A percentile compares a stretch with the other conserved stretches of the same genome.
Evolutionary conservation across 2,329 filamentous ascomycete species (phyloP).

Genomic region (Colletotrichum eremochloae): DNA sequence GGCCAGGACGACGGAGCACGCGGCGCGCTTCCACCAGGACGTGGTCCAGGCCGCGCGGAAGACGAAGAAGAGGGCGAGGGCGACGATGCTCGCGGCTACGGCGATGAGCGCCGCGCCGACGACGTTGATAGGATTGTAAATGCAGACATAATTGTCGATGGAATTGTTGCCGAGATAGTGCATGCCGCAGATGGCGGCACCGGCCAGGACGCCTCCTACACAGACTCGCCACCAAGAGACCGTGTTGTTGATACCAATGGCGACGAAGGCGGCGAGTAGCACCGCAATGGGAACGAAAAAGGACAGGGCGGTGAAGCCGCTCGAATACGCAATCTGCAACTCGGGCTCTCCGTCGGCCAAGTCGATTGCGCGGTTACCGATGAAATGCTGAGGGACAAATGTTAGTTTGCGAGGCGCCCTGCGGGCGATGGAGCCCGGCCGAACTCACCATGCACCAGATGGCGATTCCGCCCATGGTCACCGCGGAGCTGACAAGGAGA

Average conservation of each 20-base stretch:
- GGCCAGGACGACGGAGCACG: conserved; percentile 77
- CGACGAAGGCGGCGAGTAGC: conserved; percentile 78
- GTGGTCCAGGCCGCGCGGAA: conserved; percentile 82
- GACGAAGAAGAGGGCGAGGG: conserved; percentile 82
- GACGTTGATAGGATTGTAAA: conserved; percentile 71
- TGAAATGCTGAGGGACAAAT: conserved; percentile 74
- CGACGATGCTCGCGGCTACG: conserved; percentile 76
- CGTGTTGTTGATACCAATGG: conserved; percentile 71
- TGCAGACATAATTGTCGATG: conserved; percentile 80
- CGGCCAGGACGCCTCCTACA: conserved; percentile 77
- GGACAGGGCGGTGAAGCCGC: conserved; percentile 79
- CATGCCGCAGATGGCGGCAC: conserved; percentile 85
- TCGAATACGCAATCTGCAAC: conserved; percentile 81
- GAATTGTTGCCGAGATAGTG: conserved; percentile 90
- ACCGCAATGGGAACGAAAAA: conserved; percentile 85
- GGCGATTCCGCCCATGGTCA: conserved; percentile 80
- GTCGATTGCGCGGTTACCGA: conserved; percentile 84
- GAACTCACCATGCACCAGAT: conserved; percentile 77
- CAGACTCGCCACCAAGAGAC: conserved; percentile 71
- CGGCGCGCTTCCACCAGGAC: conserved; percentile 79
- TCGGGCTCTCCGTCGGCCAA: conserved; percentile 72
- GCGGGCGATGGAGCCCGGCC: conserved; percentile 45
- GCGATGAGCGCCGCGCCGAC: conserved; percentile 80
- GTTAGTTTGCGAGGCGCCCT: conserved; percentile 47
- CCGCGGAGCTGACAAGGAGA: conserved; percentile 72